Evolutionary conservation across 768 basidiomycete species (phyloP).

Genomic region (Suillus tomentosus): DNA sequence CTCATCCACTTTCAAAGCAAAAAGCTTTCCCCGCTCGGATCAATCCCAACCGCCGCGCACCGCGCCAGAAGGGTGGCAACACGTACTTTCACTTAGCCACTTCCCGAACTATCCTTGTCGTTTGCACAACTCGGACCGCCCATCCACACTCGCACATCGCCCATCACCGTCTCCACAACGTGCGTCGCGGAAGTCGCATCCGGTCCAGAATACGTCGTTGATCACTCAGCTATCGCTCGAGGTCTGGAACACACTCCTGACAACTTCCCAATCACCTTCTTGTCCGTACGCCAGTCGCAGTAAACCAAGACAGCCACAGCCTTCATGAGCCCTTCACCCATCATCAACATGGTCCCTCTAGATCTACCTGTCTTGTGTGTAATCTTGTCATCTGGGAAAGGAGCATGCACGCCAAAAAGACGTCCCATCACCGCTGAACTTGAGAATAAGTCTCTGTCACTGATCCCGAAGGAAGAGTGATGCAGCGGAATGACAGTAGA

Average conservation of each 20-base stretch:
- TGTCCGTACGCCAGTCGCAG: conserved; percentile 36
- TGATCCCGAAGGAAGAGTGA: conserved; percentile 46
- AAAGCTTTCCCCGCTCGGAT: conserved; percentile 41
- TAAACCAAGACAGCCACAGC: conserved; percentile 20
- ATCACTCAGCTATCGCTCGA: conserved; percentile 32
- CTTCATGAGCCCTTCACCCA: conserved; percentile 14
- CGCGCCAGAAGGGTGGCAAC: conserved; percentile 26
- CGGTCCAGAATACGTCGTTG: conserved; percentile 5
- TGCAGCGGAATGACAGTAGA: conserved; percentile 31
- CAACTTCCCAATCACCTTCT: conserved; percentile 30
- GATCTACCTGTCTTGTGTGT: conserved; percentile 24
- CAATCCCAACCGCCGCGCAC: conserved; percentile 26
- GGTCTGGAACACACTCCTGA: conserved; percentile 21
- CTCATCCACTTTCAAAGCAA: conserved; percentile 44
- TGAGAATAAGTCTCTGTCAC: conserved; percentile 64
- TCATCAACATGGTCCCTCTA: conserved; percentile 15
- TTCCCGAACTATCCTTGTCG: conserved; percentile 33
- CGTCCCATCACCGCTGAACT: conserved; percentile 36
- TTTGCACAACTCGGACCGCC: conserved; percentile 36
- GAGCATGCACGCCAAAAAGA: conserved; percentile 23
- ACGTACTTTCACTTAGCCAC: conserved; percentile 37
- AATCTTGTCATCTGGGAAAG: conserved; percentile 13
- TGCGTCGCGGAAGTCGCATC: conserved; percentile 9
- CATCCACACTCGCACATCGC: conserved; percentile 21
- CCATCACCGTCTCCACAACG: conserved; percentile 23